Conservation (phyloP, 805 yeast species). For the Candida ulmi region DNA sequence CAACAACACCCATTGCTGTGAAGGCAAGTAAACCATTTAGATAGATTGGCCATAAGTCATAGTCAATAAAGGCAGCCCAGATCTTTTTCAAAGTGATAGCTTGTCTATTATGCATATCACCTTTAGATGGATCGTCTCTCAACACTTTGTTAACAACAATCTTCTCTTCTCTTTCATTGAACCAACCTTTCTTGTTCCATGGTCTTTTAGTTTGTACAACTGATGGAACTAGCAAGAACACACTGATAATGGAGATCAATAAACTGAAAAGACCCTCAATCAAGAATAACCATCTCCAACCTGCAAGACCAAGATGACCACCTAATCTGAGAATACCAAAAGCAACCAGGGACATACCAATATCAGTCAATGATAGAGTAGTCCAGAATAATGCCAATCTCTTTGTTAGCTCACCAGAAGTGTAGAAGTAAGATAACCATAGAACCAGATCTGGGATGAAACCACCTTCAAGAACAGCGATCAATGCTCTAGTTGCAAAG, state of each 20-base stretch:
- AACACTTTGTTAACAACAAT: slow-evolving; percentile 54
- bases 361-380: too few relatives aligned
- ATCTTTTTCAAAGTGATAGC: slow-evolving; percentile 36
- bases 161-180: slow-evolving; percentile 47
- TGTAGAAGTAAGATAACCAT: slow-evolving; percentile 67
- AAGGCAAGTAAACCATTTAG: slow-evolving; percentile 38
- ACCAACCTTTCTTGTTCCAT: slow-evolving; percentile 48
- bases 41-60: slow-evolving; percentile 53
- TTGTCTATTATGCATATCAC: slow-evolving; percentile 62
- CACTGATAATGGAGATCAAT: slow-evolving; percentile 42
- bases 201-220: slow-evolving; percentile 49
- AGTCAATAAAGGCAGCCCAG: slow-evolving; percentile 38
- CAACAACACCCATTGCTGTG: slow-evolving; percentile 29
- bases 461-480: slow-evolving; percentile 60
- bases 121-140: slow-evolving; percentile 63
- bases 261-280: slow-evolving; percentile 60
- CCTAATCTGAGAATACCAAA: too few relatives aligned
- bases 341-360: too few relatives aligned
- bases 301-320: slow-evolving; percentile 50
- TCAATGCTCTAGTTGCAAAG: slow-evolving; percentile 39
- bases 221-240: slow-evolving; percentile 50
- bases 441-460: slow-evolving; percentile 58
- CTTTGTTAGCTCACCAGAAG: slow-evolving; percentile 49
- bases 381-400: slow-evolving; percentile 56
- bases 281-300: slow-evolving; percentile 67